Conservation (phyloP, 2,329 filamentous ascomycete species). For the Emmonsiellopsis sp. region DNA sequence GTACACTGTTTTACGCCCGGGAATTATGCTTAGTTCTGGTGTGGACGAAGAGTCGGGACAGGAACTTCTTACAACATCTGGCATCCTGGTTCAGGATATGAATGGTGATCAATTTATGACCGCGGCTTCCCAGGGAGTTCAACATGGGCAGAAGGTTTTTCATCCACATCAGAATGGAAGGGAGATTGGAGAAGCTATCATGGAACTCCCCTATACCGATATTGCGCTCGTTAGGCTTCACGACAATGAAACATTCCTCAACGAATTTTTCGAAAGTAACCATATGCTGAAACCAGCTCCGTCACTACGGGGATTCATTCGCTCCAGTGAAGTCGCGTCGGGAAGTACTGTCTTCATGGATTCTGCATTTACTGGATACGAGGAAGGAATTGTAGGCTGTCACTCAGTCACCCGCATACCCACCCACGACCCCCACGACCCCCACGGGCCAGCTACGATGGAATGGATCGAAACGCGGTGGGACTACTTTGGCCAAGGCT, state of each 20-base stretch:
- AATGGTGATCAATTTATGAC: neutral
- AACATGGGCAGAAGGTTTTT: constrained; percentile 1
- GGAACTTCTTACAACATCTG: constrained; percentile 6
- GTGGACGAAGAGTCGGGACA: neutral
- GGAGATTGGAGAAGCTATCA: neutral
- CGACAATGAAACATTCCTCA: neutral
- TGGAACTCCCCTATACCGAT: constrained; percentile 2
- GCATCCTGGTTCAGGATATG: constrained; percentile 3
- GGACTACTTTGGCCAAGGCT: constrained; percentile 11
- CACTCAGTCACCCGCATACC: neutral
- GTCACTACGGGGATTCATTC: neutral
- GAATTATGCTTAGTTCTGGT: constrained; percentile 8
- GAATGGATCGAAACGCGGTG: constrained; percentile 8
- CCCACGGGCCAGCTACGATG: neutral
- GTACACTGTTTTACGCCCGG: constrained; percentile 8
- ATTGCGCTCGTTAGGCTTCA: constrained; percentile 4
- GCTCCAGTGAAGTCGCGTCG: neutral
- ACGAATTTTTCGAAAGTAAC: constrained; percentile 5
- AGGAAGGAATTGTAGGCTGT: constrained; percentile 1
- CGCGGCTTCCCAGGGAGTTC: neutral
- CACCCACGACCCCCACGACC: constrained; percentile 1
- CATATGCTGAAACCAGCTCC: neutral
- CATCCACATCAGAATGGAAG: neutral
- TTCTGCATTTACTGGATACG: constrained; percentile 4
- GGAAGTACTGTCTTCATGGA: constrained; percentile 4